phyloP scores from a whole-genome alignment of 129 eudicot species.

The Arctium lappa region DNA sequence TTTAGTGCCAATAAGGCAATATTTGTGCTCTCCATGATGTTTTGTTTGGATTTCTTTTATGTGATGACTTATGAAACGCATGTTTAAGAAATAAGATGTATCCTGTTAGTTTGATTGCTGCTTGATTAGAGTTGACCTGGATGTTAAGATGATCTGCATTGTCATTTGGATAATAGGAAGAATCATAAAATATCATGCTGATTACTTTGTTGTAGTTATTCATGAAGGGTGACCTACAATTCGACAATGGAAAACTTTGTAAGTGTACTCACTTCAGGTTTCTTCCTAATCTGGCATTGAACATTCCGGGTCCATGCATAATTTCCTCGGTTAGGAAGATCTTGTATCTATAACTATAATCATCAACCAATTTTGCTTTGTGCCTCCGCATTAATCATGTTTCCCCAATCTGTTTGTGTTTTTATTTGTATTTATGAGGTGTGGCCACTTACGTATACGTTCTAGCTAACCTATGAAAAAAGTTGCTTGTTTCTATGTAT shows the following conservation, averaged over 20 bases:
- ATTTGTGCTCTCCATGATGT: background rate
- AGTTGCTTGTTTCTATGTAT: background rate
- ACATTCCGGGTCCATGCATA: background rate
- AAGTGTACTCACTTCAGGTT: background rate
- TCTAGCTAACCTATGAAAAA: background rate
- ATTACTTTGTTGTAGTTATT: background rate
- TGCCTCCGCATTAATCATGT: background rate
- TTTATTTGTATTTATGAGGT: constrained; percentile 1
- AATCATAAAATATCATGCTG: background rate
- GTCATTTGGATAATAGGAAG: background rate
- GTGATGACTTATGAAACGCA: background rate
- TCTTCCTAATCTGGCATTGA: background rate
- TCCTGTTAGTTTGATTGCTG: background rate
- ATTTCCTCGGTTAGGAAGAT: background rate
- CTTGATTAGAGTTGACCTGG: background rate
- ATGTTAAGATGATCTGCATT: background rate
- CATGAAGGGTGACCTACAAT: background rate
- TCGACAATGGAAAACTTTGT: background rate
- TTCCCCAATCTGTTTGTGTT: background rate
- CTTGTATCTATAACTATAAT: background rate
- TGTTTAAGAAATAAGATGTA: background rate
- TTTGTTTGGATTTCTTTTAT: background rate
- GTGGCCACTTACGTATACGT: background rate
- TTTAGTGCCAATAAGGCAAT: background rate
- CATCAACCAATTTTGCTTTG: background rate